phyloP scores from a whole-genome alignment of 2,329 filamentous ascomycete species.

The Cladobotryum protrusum region DNA sequence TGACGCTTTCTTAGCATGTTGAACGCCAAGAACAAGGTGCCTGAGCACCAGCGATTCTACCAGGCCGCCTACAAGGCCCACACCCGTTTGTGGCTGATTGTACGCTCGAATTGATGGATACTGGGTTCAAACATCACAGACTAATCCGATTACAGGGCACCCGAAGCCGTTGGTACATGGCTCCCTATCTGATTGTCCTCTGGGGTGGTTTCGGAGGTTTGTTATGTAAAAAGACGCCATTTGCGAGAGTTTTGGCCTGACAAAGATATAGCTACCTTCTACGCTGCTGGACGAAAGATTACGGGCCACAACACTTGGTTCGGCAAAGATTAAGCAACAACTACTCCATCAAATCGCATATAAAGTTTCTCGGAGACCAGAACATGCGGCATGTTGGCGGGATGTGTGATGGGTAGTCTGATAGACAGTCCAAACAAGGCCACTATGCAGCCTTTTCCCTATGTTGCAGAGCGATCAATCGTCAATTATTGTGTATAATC shows the following conservation, averaged over 20 bases:
- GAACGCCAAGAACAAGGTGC: conserved; percentile 71
- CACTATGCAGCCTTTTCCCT: conserved; percentile 3
- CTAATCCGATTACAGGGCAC: conserved; percentile 43
- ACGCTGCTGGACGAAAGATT: conserved; percentile 68
- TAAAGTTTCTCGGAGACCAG: neutral
- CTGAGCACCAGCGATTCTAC: conserved; percentile 67
- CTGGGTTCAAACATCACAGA: neutral
- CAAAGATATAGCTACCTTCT: conserved; percentile 46
- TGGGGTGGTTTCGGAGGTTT: conserved; percentile 58
- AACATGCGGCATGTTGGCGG: neutral
- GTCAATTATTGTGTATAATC: neutral
- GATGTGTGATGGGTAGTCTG: conserved; percentile 7
- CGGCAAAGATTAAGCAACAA: conserved; percentile 41
- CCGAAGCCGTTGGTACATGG: conserved; percentile 58
- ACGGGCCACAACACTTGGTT: conserved; percentile 77
- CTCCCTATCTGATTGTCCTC: conserved; percentile 61
- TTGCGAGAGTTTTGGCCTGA: conserved; percentile 16
- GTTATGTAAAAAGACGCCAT: conserved; percentile 24
- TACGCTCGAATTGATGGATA: conserved; percentile 38
- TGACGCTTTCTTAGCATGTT: conserved; percentile 43
- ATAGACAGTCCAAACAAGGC: conserved; percentile 12
- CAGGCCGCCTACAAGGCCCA: conserved; percentile 65
- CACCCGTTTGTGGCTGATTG: conserved; percentile 71
- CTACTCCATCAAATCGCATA: neutral
- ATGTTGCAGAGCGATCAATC: neutral